Percentiles rank a stretch among this genome's conserved stretches.
Evolutionary conservation across 495 filamentous ascomycete species (phyloP).

Genomic region (Hypoxylon fuscum): DNA sequence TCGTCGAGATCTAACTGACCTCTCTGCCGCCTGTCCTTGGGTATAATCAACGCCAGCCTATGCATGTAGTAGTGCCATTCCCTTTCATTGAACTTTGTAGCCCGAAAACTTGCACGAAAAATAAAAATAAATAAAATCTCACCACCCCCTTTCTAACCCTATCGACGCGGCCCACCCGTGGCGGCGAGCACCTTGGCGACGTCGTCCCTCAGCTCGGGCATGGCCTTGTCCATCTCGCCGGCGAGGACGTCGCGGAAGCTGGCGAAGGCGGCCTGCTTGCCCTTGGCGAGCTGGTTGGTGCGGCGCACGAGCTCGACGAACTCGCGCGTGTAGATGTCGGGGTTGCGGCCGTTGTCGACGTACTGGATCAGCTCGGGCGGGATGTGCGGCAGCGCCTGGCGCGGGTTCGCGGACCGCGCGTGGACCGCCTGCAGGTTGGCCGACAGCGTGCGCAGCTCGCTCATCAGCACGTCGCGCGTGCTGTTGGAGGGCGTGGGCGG

Average conservation of each 20-base stretch:
- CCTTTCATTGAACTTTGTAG: too few relatives aligned
- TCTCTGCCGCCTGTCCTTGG: neutral
- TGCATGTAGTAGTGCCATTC: neutral
- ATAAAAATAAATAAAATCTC: neutral
- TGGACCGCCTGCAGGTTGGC: slow-evolving; percentile 53
- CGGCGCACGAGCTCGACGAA: slow-evolving; percentile 86
- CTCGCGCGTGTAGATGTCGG: slow-evolving; percentile 97
- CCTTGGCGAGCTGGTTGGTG: slow-evolving; percentile 40
- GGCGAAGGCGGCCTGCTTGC: slow-evolving; percentile 82
- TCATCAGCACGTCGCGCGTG: slow-evolving; percentile 54
- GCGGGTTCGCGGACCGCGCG: slow-evolving; percentile 51
- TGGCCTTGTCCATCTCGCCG: slow-evolving; percentile 75
- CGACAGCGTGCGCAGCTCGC: slow-evolving; percentile 52
- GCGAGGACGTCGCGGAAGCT: slow-evolving; percentile 84
- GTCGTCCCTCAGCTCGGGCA: slow-evolving; percentile 80
- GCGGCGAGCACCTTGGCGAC: slow-evolving; percentile 67
- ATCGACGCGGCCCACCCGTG: slow-evolving; percentile 38
- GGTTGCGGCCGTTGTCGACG: slow-evolving; percentile 92
- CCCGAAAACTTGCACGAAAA: too few relatives aligned
- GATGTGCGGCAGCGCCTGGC: slow-evolving; percentile 59
- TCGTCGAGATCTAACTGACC: neutral
- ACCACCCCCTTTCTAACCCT: neutral
- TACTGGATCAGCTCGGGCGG: slow-evolving; percentile 94
- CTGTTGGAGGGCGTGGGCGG: slow-evolving; percentile 54
- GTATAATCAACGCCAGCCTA: slow-evolving; percentile 1